phyloP scores from a whole-genome alignment of 164 flowering plant species.

The Kalanchoe fedtschenkoi region DNA sequence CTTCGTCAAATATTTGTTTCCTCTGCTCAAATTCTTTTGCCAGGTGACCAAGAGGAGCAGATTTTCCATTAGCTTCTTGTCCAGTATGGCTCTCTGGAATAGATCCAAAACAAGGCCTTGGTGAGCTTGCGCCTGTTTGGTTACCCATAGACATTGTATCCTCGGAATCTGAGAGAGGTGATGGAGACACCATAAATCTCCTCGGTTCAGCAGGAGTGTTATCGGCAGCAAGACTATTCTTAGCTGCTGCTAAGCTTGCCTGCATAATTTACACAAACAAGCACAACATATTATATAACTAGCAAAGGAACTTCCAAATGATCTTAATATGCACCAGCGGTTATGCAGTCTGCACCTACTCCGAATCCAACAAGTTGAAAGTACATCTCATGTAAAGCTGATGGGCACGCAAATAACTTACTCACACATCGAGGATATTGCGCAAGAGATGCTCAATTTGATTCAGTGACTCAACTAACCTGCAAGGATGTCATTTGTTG shows the following conservation, averaged over 20 bases:
- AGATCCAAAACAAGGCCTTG: constrained; percentile 19
- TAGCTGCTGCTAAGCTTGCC: constrained; percentile 71
- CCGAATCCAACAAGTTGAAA: background rate
- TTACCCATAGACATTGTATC: constrained; percentile 37
- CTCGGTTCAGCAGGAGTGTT: constrained; percentile 27
- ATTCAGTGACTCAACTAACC: constrained; percentile 27
- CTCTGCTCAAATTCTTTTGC: constrained; percentile 62
- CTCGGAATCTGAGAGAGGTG: constrained; percentile 54
- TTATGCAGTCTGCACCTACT: background rate
- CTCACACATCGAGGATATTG: background rate
- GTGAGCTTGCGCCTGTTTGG: constrained; percentile 49
- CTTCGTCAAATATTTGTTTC: constrained; percentile 55
- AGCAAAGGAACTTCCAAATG: background rate
- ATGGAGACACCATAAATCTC: constrained; percentile 33
- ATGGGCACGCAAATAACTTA: background rate
- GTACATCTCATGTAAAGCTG: background rate
- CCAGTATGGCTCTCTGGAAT: constrained; percentile 17
- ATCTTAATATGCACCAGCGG: background rate
- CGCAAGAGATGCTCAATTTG: background rate
- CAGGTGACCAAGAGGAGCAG: constrained; percentile 29
- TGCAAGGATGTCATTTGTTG: constrained; percentile 71
- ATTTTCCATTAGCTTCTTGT: constrained; percentile 30
- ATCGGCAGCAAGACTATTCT: constrained; percentile 42
- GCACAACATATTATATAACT: background rate
- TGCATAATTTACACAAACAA: constrained; percentile 21